phyloP scores from a whole-genome alignment of 306 rosid genomes.

The Arachis stenosperma region DNA sequence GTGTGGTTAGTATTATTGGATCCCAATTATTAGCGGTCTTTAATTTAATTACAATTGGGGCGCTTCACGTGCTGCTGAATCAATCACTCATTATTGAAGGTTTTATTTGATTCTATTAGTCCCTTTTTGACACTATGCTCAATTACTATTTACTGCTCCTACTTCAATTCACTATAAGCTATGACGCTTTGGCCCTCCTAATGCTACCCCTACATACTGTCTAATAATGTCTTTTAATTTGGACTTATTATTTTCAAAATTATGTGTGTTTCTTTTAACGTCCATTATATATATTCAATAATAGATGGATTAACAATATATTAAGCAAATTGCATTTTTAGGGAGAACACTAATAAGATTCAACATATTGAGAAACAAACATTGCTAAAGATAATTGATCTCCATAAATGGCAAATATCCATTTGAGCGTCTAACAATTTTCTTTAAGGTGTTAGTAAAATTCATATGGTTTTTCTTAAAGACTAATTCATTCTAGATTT shows the following conservation, averaged over 20 bases:
- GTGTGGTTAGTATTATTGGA: slow-evolving; percentile 36
- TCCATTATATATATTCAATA: too few species aligned
- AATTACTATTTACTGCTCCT: slow-evolving; percentile 12
- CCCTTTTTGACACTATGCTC: not conserved
- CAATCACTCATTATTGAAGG: slow-evolving; percentile 13
- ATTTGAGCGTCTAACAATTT: too few species aligned
- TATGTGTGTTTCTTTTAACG: too few species aligned
- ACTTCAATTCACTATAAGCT: slow-evolving; percentile 12
- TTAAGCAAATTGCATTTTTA: too few species aligned
- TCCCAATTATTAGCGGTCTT: slow-evolving; percentile 33
- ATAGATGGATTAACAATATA: too few species aligned
- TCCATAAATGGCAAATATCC: too few species aligned
- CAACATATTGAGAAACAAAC: too few species aligned
- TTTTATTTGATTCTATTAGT: slow-evolving; percentile 32
- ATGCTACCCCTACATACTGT: not conserved
- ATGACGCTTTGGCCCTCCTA: not conserved
- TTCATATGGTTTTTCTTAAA: too few species aligned
- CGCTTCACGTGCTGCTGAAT: slow-evolving; percentile 52
- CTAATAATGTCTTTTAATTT: slow-evolving; percentile 13
- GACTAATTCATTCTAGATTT: too few species aligned
- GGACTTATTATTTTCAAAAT: not conserved
- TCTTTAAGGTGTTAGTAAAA: too few species aligned
- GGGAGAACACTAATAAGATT: too few species aligned
- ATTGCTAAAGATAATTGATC: too few species aligned
- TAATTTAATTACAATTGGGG: slow-evolving; percentile 40